Base-by-base conservation (phyloP, 2,329 filamentous ascomycete genomes). In the Trichoderma sp. region DNA sequence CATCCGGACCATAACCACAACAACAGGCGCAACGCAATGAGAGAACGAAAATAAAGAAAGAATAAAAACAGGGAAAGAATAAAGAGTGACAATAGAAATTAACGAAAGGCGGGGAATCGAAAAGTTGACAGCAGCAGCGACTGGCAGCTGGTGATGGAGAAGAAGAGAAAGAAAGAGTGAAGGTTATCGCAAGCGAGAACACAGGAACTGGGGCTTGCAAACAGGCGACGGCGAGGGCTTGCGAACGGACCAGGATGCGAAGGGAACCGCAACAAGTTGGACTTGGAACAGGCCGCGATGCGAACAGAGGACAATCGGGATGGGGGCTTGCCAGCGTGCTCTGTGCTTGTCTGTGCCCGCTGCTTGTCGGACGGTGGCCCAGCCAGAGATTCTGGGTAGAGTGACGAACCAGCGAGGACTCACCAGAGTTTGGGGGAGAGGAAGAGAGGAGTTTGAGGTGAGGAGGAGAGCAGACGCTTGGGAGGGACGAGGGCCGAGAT, bases 151-250 rank as follows among this genome's bases (percentile, higher is more conserved):
- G 50, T 21, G 59, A 62, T 62, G 59, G 24, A 44, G 7, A 43
- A 21, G 19, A 19, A 39, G 44, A 55, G 44, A 52, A 60, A 52
- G 51, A 64, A 50, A 47, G 51, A 47, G 63, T 52, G 28, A 65
- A 65, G 54, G 39, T 62, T 62, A 54, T 54, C 48, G 48, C 59
- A 62, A 62, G 59, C 59, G 59, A 62, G 59, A 55, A 62, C 54
- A 52, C n/a, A 60, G 14, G n/a, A 51, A 44, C 43, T 50, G 62
- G 54, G 62, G 43, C 1, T 30, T 34, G 41, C 41, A 44, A 21
- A 51, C 41, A 24, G 21, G 41, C n/a, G 50, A 55, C 41, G 44
- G 60, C n/a, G 45, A 51, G 30, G 28, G 48, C 50, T 44, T 47
- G 59, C 59, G 59, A 62, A 50, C 59, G 59, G 54, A 24, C 26